phyloP scores from a whole-genome alignment of 257 asterid genomes.

The Solanum raphanifolium region DNA sequence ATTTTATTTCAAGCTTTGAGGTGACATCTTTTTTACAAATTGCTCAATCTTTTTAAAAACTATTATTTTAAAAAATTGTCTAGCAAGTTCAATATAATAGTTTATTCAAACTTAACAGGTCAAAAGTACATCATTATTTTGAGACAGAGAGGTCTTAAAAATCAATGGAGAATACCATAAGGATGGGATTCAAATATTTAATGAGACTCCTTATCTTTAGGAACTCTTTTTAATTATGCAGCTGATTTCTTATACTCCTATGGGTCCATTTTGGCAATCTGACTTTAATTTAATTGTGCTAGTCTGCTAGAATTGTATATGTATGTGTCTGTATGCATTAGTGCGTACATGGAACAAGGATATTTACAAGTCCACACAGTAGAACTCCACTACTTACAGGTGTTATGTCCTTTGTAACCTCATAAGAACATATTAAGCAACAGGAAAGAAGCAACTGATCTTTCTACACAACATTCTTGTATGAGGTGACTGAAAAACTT shows the following conservation, averaged over 20 bases:
- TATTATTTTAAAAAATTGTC: not conserved
- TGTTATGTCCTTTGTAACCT: not conserved
- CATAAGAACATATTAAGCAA: not conserved
- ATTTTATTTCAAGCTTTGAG: not conserved
- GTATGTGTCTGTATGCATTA: not conserved
- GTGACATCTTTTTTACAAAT: not conserved
- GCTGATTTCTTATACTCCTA: not conserved
- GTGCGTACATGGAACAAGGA: not conserved
- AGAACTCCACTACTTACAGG: not conserved
- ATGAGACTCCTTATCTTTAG: not conserved
- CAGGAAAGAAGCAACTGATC: not conserved
- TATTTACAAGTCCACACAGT: not conserved
- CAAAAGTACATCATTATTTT: not conserved
- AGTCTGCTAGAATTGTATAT: not conserved
- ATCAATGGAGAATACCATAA: not conserved
- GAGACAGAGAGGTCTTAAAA: not conserved
- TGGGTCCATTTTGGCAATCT: not conserved
- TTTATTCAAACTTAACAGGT: not conserved
- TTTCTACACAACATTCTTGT: not conserved
- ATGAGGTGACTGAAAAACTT: not conserved
- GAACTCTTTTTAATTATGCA: not conserved
- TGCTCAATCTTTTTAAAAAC: not conserved
- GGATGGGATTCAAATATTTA: not conserved
- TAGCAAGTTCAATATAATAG: not conserved
- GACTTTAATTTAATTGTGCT: not conserved